phyloP scores from a whole-genome alignment of 306 rosid species.

The Quercus bicolor region DNA sequence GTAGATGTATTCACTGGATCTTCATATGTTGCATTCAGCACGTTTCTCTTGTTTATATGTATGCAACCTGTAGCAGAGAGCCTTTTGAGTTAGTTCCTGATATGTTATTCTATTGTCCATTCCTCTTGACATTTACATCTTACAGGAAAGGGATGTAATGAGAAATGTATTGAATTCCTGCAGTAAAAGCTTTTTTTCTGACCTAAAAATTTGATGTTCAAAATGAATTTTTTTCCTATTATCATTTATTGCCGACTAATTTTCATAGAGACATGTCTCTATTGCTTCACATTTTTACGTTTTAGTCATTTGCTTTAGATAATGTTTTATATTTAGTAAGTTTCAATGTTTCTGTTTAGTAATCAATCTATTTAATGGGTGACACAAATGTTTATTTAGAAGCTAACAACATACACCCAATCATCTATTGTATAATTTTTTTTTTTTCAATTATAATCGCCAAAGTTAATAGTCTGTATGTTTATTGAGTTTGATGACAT shows the following conservation, averaged over 20 bases:
- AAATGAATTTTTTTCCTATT: too few species aligned
- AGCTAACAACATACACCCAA: too few species aligned
- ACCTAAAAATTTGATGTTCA: not conserved
- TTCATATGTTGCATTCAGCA: slow-evolving; percentile 28
- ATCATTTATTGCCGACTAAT: too few species aligned
- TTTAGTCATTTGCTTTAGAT: not conserved
- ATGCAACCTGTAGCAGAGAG: slow-evolving; percentile 59
- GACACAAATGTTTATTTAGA: too few species aligned
- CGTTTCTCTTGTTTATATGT: slow-evolving; percentile 64
- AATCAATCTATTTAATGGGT: too few species aligned
- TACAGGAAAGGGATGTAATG: not conserved
- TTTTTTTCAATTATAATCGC: too few species aligned
- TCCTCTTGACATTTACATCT: not conserved
- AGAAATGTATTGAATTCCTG: not conserved
- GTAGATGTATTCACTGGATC: slow-evolving; percentile 40
- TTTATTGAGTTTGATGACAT: too few species aligned
- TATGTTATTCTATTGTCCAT: slow-evolving; percentile 24
- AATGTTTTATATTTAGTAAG: not conserved
- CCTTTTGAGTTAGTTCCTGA: slow-evolving; percentile 43
- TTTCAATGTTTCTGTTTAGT: not conserved
- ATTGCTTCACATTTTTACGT: not conserved
- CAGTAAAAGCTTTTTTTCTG: not conserved
- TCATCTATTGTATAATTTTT: too few species aligned
- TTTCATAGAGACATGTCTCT: not conserved
- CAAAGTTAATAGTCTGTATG: too few species aligned